Base-by-base conservation (phyloP, 306 rosid species). In the Rosa rugosa region DNA sequence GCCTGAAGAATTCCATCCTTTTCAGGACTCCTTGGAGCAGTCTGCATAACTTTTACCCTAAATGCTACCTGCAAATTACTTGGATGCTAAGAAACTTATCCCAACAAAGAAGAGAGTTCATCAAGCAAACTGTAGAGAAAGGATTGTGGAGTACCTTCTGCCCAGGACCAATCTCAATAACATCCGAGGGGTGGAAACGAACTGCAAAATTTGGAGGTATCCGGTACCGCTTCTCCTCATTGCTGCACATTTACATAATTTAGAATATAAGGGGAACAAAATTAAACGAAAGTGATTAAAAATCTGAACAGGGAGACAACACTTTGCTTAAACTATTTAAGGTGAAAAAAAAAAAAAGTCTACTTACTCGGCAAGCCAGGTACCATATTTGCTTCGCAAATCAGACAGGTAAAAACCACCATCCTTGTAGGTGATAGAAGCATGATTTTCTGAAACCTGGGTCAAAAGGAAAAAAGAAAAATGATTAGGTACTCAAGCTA, bases 311-410 rank as follows among this genome's bases (percentile, higher is more conserved):
- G 34, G 2, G 12, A 20, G 3, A 4, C 68, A 38, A 4, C 74
- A 14, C 23, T 25, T 71, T 5, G 49, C n/a, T 34, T 17, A 17
- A 46, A 67, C 9, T n/a, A 36, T 25, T 54, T 10, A 0, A 31
- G 47, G 11, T 20, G 0, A 17, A 13, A 25, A 12, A 47, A 49
- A 47, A 49, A 51, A 47, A 22, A 27, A 18, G 14, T 36, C 51
- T 45, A 87, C 99, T 90, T 85, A 93, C 99, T 95, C 86, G 0
- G 88, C 65, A 73, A 95, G 82, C 98, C 99, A 95, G 71, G 98
- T 91, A 65, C 99, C 98, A 80, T 87, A 69, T 72, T 87, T 76
- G 54, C 96, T 93, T 36, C 80, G 17, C 83, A 96, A 79, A 91
- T 96, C 99, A 70, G 92, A 90, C 83, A 93, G 60, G 82, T 87